Evolutionary conservation across 306 rosid genomes (phyloP).

Genomic region (Cotoneaster glaucophyllus): DNA sequence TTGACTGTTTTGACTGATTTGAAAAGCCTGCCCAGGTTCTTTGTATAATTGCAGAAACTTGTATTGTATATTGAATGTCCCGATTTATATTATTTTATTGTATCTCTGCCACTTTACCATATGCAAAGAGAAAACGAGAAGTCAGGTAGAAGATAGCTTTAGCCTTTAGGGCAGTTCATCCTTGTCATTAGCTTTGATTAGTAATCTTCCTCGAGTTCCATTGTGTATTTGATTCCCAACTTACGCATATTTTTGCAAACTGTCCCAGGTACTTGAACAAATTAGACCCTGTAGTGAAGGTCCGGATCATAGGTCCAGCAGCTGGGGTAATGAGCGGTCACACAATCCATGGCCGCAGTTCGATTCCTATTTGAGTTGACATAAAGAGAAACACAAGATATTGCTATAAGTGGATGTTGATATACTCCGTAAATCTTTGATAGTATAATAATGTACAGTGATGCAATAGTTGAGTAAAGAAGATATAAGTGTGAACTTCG

Average conservation of each 20-base stretch:
- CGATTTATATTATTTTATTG: too few species aligned
- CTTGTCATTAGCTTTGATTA: too few species aligned
- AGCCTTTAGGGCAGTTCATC: too few species aligned
- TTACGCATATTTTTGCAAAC: background rate
- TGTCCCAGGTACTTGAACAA: slow-evolving; percentile 80
- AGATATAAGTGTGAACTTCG: background rate
- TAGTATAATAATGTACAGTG: background rate
- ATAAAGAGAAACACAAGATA: background rate
- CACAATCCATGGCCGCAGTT: slow-evolving; percentile 81
- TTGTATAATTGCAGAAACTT: too few species aligned
- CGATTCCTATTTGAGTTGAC: slow-evolving; percentile 28
- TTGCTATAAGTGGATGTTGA: background rate
- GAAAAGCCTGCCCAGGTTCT: too few species aligned
- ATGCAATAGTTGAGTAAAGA: background rate
- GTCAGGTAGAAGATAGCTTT: too few species aligned
- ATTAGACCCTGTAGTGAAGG: slow-evolving; percentile 73
- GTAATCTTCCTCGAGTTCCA: too few species aligned
- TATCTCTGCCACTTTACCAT: too few species aligned
- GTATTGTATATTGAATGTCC: too few species aligned
- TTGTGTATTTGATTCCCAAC: slow-evolving; percentile 27
- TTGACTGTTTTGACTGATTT: too few species aligned
- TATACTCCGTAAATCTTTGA: background rate
- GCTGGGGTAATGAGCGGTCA: slow-evolving; percentile 79
- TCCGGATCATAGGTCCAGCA: slow-evolving; percentile 28
- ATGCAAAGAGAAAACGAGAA: too few species aligned